A percentile compares a stretch with the other conserved stretches of the same genome.
Evolutionary conservation across 2,329 filamentous ascomycete species (phyloP).

Genomic region (Colletotrichum lindemuthianum): DNA sequence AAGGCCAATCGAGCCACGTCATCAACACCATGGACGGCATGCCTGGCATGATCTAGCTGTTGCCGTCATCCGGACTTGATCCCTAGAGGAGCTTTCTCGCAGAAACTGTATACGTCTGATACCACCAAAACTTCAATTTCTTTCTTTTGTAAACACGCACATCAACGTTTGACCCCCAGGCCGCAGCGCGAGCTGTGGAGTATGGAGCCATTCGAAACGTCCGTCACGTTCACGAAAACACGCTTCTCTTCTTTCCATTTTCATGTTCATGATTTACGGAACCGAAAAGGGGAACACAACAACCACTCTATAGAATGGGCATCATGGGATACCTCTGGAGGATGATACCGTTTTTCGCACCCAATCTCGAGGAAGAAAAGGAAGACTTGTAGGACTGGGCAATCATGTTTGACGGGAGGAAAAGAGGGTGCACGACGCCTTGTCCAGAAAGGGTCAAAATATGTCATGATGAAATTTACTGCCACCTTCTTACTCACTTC

Average conservation of each 20-base stretch:
- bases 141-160: conserved; percentile 31
- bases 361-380: background rate
- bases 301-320: conserved; percentile 24
- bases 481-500: conserved; percentile 3
- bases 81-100: background rate
- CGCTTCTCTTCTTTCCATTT: conserved; percentile 3
- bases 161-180: background rate
- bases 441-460: too few species aligned
- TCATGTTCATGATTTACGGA: conserved; percentile 13
- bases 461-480: conserved; percentile 22
- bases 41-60: conserved; percentile 36
- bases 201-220: conserved; percentile 12
- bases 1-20: conserved; percentile 19
- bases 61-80: background rate
- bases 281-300: background rate
- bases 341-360: background rate
- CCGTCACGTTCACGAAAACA: conserved; percentile 25
- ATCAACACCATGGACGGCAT: conserved; percentile 33
- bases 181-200: conserved; percentile 31
- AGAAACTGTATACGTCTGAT: conserved; percentile 29
- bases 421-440: too few species aligned
- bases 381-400: background rate
- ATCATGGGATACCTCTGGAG: conserved; percentile 16
- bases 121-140: conserved; percentile 23
- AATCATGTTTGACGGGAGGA: too few species aligned